phyloP scores from a whole-genome alignment of 352 stramenopile species.

The Phytopythium sindhum region DNA sequence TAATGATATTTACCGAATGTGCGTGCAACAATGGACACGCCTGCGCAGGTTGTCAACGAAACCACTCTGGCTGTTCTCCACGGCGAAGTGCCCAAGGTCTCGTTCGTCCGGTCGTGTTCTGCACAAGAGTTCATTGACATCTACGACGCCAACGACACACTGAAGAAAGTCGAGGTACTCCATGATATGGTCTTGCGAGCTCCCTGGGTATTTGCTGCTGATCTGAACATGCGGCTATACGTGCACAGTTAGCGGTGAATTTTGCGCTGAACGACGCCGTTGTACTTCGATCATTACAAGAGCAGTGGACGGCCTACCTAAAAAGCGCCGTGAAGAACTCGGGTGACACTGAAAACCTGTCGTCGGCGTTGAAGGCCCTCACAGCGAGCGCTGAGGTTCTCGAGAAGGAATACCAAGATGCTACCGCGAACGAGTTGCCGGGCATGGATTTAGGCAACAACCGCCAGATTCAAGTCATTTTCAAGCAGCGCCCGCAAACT shows the following conservation, averaged over 20 bases:
- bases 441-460: slow-evolving; percentile 18
- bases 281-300: slow-evolving; percentile 45
- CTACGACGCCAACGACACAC: slow-evolving; percentile 56
- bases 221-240: neutral
- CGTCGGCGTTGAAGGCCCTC: slow-evolving; percentile 43
- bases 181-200: neutral
- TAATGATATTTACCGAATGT: neutral
- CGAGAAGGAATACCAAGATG: slow-evolving; percentile 43
- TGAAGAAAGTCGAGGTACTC: slow-evolving; percentile 62
- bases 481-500: slow-evolving; percentile 73
- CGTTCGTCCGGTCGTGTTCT: slow-evolving; percentile 67
- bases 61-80: slow-evolving; percentile 68
- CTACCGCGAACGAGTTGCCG: slow-evolving; percentile 25
- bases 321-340: slow-evolving; percentile 15
- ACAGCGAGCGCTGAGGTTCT: slow-evolving; percentile 41
- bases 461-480: slow-evolving; percentile 76
- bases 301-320: slow-evolving; percentile 44
- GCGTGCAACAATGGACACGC: neutral
- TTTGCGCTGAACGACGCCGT: slow-evolving; percentile 67
- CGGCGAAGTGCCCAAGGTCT: slow-evolving; percentile 72
- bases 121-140: slow-evolving; percentile 70
- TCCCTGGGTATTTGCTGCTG: neutral
- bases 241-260: slow-evolving; percentile 61
- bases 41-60: slow-evolving; percentile 56
- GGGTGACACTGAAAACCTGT: slow-evolving; percentile 31